Conservation (phyloP, 352 stramenopile species). For the Phytophthora idaei region DNA sequence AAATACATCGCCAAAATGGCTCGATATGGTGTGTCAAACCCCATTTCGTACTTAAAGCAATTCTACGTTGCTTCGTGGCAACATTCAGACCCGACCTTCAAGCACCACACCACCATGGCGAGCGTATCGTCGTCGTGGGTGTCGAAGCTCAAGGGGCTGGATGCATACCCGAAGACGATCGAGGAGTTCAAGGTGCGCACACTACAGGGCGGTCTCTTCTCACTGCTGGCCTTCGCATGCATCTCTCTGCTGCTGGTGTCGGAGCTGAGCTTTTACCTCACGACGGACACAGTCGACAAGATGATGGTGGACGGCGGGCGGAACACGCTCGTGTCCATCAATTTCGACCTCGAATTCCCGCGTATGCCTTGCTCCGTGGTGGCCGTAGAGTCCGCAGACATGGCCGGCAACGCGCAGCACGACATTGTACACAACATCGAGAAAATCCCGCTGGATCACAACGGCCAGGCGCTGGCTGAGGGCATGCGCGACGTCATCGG, state of each 20-base stretch:
- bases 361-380: conserved; percentile 82
- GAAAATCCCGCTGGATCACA: conserved; percentile 66
- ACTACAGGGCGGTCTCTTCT: conserved; percentile 84
- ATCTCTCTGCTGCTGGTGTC: conserved; percentile 74
- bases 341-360: conserved; percentile 86
- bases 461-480: conserved; percentile 52
- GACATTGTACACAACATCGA: conserved; percentile 84
- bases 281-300: conserved; percentile 81
- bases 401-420: conserved; percentile 70
- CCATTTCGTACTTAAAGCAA: conserved; percentile 6
- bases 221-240: conserved; percentile 67
- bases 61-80: conserved; percentile 18
- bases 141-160: conserved; percentile 56
- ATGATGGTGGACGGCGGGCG: conserved; percentile 83
- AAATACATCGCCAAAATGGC: conserved; percentile 11
- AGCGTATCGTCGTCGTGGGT: conserved; percentile 29
- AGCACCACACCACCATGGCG: conserved; percentile 12
- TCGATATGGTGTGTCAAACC: conserved; percentile 4
- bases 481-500: conserved; percentile 67
- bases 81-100: conserved; percentile 6
- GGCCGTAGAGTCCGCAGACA: conserved; percentile 73
- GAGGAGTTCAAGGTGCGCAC: conserved; percentile 91
- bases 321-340: conserved; percentile 72
- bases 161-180: conserved; percentile 89
- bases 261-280: conserved; percentile 80